Evolutionary conservation across 192 early-diverging fungal species (phyloP).

Genomic region (Umbelopsis vinacea): DNA sequence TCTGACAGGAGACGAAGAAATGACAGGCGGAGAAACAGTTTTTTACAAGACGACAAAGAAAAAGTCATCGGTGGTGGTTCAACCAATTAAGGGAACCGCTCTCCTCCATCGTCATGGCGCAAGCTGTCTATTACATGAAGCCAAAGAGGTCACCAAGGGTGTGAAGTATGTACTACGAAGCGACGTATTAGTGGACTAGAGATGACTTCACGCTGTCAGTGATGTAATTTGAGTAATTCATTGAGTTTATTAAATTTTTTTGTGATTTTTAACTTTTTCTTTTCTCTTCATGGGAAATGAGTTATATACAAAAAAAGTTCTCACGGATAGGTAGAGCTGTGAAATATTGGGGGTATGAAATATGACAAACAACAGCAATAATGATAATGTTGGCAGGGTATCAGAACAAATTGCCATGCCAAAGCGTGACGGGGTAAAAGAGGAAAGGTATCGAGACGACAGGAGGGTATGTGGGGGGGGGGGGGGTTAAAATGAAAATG

Average conservation of each 20-base stretch:
- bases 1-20: slow-evolving; percentile 40
- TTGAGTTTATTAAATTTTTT: neutral
- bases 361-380: slow-evolving; percentile 14
- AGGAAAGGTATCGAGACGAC: slow-evolving; percentile 1
- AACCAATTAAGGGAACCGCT: slow-evolving; percentile 42
- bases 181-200: slow-evolving; percentile 44
- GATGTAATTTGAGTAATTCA: neutral
- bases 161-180: slow-evolving; percentile 48
- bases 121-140: slow-evolving; percentile 49
- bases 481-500: neutral
- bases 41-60: slow-evolving; percentile 44
- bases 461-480: neutral
- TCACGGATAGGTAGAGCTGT: neutral
- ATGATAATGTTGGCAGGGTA: slow-evolving; percentile 18
- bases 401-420: slow-evolving; percentile 14
- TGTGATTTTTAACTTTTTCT: neutral
- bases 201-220: neutral
- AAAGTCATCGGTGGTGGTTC: slow-evolving; percentile 35
- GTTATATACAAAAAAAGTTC: slow-evolving; percentile 16
- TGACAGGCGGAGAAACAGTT: slow-evolving; percentile 49
- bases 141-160: slow-evolving; percentile 41
- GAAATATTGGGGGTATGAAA: neutral
- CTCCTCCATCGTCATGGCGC: slow-evolving; percentile 47
- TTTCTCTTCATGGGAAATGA: neutral
- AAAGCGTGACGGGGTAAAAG: neutral